Evolutionary conservation across 345 rosid species (phyloP).

Genomic region (Cardamine chenopodiifolia): DNA sequence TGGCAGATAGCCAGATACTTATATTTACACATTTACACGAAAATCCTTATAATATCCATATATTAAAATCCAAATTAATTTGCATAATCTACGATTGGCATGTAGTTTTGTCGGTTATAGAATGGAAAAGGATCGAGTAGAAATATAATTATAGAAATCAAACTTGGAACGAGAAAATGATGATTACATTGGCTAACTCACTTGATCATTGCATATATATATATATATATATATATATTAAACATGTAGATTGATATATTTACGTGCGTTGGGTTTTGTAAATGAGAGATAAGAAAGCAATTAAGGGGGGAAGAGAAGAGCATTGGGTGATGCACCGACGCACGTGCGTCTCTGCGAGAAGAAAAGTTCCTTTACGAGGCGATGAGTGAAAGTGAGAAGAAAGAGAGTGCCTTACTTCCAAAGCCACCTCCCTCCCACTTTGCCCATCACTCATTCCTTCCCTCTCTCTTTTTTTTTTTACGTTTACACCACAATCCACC

Average conservation of each 20-base stretch:
- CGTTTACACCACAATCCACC: constrained; percentile 6
- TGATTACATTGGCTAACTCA: constrained; percentile 9
- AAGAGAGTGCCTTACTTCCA: constrained; percentile 42
- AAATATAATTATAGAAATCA: neutral
- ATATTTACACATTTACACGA: constrained; percentile 6
- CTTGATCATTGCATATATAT: neutral
- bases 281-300: constrained; percentile 11
- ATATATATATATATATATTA: too few species aligned
- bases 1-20: constrained; percentile 34
- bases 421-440: constrained; percentile 42
- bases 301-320: constrained; percentile 44
- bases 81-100: neutral
- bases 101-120: neutral
- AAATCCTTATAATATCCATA: neutral
- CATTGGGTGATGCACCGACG: constrained; percentile 56
- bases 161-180: constrained; percentile 12
- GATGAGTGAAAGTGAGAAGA: constrained; percentile 36
- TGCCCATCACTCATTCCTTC: constrained; percentile 28
- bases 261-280: constrained; percentile 15
- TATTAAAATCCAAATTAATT: neutral
- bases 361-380: constrained; percentile 70
- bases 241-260: neutral
- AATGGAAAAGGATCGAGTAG: neutral
- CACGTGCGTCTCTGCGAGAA: constrained; percentile 54
- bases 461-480: constrained; percentile 9